Conservation (phyloP, 83 land plant species). For the Picea mariana region DNA sequence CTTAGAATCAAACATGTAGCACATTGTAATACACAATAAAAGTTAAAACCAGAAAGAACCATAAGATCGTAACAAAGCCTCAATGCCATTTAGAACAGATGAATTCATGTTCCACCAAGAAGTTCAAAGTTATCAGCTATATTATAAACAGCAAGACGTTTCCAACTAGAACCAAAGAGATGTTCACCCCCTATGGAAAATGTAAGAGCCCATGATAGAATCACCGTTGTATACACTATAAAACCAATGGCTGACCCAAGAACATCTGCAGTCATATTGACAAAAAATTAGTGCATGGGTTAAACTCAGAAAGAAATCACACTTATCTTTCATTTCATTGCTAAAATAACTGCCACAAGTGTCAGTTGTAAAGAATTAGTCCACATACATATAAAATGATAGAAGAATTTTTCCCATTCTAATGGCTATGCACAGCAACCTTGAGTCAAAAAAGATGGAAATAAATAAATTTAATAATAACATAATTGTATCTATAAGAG, state of each 20-base stretch:
- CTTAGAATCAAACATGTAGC: neutral
- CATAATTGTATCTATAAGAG: neutral
- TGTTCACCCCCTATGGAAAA: conserved; percentile 81
- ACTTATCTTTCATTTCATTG: neutral
- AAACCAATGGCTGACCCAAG: conserved; percentile 80
- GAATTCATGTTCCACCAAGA: conserved; percentile 28
- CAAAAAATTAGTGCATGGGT: neutral
- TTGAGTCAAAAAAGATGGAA: neutral
- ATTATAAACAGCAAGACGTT: conserved; percentile 77
- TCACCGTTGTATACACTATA: conserved; percentile 31
- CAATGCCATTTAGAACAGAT: neutral
- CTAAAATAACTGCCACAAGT: neutral
- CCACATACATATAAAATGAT: neutral
- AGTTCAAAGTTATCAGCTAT: conserved; percentile 62
- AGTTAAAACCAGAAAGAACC: neutral
- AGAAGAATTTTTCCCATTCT: neutral
- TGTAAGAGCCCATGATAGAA: conserved; percentile 72
- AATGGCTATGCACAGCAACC: neutral
- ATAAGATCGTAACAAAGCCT: neutral
- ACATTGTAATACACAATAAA: neutral
- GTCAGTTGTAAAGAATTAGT: neutral
- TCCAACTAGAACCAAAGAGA: conserved; percentile 76
- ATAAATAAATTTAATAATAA: neutral
- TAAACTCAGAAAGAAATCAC: neutral
- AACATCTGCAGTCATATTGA: conserved; percentile 58